A percentile compares a stretch with the other conserved stretches of the same genome.
Evolutionary conservation across 148 eudicot genomes (phyloP).

Genomic region (Rhododendron mucronatum): DNA sequence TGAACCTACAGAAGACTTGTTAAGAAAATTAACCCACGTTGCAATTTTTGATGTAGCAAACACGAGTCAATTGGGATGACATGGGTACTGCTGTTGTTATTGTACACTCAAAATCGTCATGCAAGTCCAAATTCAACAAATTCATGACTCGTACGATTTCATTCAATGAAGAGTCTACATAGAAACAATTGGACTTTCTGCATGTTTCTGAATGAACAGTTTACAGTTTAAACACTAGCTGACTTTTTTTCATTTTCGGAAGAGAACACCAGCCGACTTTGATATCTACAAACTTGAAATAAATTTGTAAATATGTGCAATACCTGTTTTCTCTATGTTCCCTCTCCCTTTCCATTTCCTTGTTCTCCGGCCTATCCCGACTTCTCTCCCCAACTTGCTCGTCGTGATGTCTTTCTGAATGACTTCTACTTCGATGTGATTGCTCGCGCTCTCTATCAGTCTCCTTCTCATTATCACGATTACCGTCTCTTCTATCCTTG

Average conservation of each 20-base stretch:
- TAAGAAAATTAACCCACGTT: neutral
- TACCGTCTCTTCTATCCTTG: constrained; percentile 24
- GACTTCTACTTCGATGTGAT: constrained; percentile 49
- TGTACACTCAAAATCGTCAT: neutral
- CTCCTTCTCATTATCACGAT: constrained; percentile 25
- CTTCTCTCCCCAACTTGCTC: constrained; percentile 38
- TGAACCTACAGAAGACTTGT: neutral
- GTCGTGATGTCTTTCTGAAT: constrained; percentile 39
- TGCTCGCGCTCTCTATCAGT: constrained; percentile 31
- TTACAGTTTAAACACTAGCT: neutral
- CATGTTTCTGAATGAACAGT: neutral
- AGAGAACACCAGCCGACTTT: neutral
- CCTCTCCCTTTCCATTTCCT: constrained; percentile 21
- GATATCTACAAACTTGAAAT: neutral
- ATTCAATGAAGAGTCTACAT: neutral
- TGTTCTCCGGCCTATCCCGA: constrained; percentile 31
- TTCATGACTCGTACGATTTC: neutral
- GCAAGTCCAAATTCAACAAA: neutral
- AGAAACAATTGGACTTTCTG: neutral
- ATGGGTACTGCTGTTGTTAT: neutral
- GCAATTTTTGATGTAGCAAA: neutral
- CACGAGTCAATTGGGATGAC: neutral
- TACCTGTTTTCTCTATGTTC: constrained; percentile 46
- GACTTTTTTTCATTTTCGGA: neutral
- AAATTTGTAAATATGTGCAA: neutral